Evolutionary conservation across 768 basidiomycete species (phyloP).

Genomic region (Lentinus tigrinus): DNA sequence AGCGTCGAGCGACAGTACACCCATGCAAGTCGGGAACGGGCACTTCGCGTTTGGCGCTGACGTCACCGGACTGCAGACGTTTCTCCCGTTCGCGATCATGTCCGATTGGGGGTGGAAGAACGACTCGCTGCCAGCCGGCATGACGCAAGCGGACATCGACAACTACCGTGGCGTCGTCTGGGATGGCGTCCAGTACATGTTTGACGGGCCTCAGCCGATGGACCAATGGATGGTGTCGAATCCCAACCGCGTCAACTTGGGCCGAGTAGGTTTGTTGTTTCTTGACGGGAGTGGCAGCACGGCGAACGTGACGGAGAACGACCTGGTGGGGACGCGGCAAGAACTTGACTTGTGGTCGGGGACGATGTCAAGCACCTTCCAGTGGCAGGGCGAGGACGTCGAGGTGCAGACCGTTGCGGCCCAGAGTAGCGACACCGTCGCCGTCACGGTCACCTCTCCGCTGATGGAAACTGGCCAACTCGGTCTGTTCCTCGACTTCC

Average conservation of each 20-base stretch:
- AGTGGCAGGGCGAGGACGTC: constrained; percentile 34
- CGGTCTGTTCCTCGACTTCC: constrained; percentile 55
- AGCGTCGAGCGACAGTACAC: constrained; percentile 45
- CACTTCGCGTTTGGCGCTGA: constrained; percentile 63
- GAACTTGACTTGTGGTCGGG: constrained; percentile 58
- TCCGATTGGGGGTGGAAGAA: constrained; percentile 66
- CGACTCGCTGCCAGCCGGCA: constrained; percentile 46
- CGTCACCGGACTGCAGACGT: constrained; percentile 57
- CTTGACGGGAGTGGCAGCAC: constrained; percentile 27
- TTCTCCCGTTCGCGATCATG: constrained; percentile 54
- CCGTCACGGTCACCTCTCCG: constrained; percentile 38
- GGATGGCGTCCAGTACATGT: constrained; percentile 53
- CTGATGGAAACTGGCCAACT: constrained; percentile 40
- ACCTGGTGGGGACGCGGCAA: constrained; percentile 38
- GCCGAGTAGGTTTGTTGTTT: constrained; percentile 48
- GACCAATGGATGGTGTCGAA: constrained; percentile 59
- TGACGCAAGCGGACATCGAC: constrained; percentile 43
- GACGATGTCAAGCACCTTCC: constrained; percentile 45
- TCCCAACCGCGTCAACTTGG: constrained; percentile 57
- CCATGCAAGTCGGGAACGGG: constrained; percentile 62
- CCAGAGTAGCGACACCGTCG: constrained; percentile 40
- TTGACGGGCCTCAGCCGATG: constrained; percentile 43
- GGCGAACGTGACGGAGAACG: constrained; percentile 36
- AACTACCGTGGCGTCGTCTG: constrained; percentile 48
- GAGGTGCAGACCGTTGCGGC: constrained; percentile 41